A percentile compares a stretch with the other conserved stretches of the same genome.
These are phyloP conservation scores for Oryza punctata DNA, from an alignment of 176 grass and related monocot species.

Conservation along the genomic window DNA sequence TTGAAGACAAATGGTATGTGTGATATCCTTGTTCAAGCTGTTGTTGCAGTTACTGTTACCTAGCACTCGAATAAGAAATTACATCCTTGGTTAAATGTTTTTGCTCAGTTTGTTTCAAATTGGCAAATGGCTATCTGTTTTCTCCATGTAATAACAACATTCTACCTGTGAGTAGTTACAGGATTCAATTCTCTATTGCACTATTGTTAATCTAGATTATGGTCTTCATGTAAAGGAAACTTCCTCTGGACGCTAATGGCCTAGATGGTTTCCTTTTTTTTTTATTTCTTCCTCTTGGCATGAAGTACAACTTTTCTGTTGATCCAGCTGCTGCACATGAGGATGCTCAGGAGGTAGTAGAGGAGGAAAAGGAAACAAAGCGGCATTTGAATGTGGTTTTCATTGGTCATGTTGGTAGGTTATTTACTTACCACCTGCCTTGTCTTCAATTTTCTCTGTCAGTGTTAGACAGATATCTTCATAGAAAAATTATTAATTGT, in stretches of 20 bases:
- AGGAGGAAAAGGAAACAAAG: slow-evolving; percentile 58
- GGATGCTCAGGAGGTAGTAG: slow-evolving; percentile 43
- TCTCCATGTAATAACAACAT: neutral
- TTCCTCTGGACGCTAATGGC: neutral
- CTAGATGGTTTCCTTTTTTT: neutral
- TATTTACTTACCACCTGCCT: slow-evolving; percentile 2
- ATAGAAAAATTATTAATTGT: neutral
- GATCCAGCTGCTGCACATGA: slow-evolving; percentile 48
- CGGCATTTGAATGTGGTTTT: slow-evolving; percentile 95
- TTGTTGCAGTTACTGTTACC: slow-evolving; percentile 3
- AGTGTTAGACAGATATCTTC: neutral
- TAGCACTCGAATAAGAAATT: slow-evolving; percentile 1
- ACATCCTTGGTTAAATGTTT: neutral
- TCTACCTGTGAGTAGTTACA: neutral
- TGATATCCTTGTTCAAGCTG: neutral
- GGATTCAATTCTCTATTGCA: neutral
- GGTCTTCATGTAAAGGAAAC: neutral
- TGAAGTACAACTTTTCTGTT: slow-evolving; percentile 16
- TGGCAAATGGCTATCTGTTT: slow-evolving; percentile 20
- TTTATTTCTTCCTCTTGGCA: neutral
- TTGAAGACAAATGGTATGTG: slow-evolving; percentile 65
- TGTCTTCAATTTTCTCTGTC: neutral
- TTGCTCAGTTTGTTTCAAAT: slow-evolving; percentile 13
- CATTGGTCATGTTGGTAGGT: slow-evolving; percentile 94
- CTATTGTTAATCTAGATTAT: slow-evolving; percentile 16